These are phyloP conservation scores for Hericium coralloides DNA, from an alignment of 768 basidiomycete species.

Conservation along the genomic window DNA sequence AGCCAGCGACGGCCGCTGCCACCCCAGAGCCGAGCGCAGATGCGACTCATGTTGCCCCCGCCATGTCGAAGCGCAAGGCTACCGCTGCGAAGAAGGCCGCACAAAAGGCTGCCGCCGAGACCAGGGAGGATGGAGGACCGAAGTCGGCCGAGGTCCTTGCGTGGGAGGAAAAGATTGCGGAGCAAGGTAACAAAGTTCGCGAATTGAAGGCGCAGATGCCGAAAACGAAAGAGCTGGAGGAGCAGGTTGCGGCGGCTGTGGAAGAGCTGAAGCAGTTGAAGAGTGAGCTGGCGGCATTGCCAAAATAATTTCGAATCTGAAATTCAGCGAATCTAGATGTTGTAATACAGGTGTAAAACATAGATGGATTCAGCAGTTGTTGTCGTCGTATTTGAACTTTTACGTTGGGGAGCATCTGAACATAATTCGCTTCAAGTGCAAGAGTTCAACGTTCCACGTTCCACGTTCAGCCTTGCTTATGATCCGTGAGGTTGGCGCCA, in stretches of 20 bases:
- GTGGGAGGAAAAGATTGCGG: conserved; percentile 64
- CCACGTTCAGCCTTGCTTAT: no score
- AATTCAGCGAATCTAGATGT: neutral
- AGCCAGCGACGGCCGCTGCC: conserved; percentile 23
- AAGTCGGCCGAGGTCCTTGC: conserved; percentile 68
- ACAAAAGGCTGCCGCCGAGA: conserved; percentile 32
- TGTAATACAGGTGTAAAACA: neutral
- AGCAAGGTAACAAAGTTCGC: conserved; percentile 70
- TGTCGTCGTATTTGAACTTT: neutral
- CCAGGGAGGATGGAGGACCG: conserved; percentile 34
- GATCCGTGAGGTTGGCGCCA: no score
- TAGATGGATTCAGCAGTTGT: neutral
- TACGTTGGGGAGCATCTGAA: no score
- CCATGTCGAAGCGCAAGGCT: conserved; percentile 46
- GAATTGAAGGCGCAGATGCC: conserved; percentile 56
- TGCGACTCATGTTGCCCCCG: conserved; percentile 35
- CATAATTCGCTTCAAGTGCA: no score
- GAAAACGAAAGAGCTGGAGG: conserved; percentile 53
- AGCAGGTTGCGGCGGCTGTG: conserved; percentile 51
- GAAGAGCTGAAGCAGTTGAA: conserved; percentile 60
- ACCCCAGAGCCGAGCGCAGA: conserved; percentile 29
- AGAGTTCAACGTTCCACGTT: no score
- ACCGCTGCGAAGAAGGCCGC: conserved; percentile 35
- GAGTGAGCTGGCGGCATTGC: conserved; percentile 34
- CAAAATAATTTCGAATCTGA: neutral